phyloP scores from a whole-genome alignment of 352 stramenopile genomes.

The Phytophthora citrophthora region DNA sequence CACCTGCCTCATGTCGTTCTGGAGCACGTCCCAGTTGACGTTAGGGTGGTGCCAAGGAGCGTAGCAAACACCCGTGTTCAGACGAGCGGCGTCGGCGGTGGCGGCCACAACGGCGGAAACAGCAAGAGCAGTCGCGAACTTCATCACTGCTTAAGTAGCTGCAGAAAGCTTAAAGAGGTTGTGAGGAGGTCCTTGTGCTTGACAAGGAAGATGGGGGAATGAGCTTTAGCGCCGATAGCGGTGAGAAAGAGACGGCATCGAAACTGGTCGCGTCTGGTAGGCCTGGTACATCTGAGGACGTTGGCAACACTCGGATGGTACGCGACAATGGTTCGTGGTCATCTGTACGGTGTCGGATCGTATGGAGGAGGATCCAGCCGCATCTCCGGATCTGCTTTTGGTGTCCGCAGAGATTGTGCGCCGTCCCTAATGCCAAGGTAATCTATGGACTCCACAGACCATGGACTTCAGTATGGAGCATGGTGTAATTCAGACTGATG shows the following conservation, averaged over 20 bases:
- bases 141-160: slow-evolving; percentile 34
- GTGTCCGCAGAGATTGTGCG: slow-evolving; percentile 11
- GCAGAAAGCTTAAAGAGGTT: slow-evolving; percentile 21
- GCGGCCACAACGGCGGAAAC: slow-evolving; percentile 8
- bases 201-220: slow-evolving; percentile 28
- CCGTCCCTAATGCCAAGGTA: slow-evolving; percentile 4
- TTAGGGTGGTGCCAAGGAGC: slow-evolving; percentile 58
- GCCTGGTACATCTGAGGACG: not conserved
- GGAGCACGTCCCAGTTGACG: slow-evolving; percentile 40
- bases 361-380: slow-evolving; percentile 21
- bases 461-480: too few species aligned
- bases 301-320: slow-evolving; percentile 12
- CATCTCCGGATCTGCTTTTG: slow-evolving; percentile 19
- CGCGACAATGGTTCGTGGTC: slow-evolving; percentile 22
- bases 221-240: not conserved
- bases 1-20: slow-evolving; percentile 44
- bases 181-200: slow-evolving; percentile 18
- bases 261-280: not conserved
- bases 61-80: slow-evolving; percentile 55
- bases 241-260: not conserved
- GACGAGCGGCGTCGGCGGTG: slow-evolving; percentile 7
- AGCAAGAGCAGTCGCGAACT: slow-evolving; percentile 16
- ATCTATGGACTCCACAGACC: too few species aligned
- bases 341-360: slow-evolving; percentile 30
- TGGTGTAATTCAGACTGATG: too few species aligned